These are phyloP conservation scores for Salix viminalis DNA, from an alignment of 345 rosid genomes.

Conservation along the genomic window DNA sequence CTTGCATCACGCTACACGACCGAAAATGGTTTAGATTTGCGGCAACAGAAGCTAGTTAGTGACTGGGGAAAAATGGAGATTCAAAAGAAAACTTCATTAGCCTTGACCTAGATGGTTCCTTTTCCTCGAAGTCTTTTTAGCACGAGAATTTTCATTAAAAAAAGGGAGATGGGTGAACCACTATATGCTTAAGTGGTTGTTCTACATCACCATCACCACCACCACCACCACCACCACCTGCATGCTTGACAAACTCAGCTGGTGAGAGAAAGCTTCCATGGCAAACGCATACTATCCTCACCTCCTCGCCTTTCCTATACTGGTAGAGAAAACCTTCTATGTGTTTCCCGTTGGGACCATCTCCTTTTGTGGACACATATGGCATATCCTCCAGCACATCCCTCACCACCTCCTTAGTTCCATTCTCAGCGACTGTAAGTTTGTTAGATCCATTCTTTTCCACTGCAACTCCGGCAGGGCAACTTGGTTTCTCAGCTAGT, in stretches of 20 bases:
- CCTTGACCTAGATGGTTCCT: conserved; percentile 1
- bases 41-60: neutral
- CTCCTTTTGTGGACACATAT: conserved; percentile 24
- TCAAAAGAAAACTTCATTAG: neutral
- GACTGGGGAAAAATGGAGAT: neutral
- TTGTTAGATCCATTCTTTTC: conserved; percentile 4
- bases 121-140: neutral
- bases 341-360: conserved; percentile 25
- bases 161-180: conserved; percentile 29
- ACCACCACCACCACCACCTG: conserved; percentile 12
- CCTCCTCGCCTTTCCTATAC: conserved; percentile 26
- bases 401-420: conserved; percentile 24
- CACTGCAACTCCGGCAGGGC: neutral
- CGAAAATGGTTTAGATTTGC: neutral
- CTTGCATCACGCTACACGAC: neutral
- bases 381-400: conserved; percentile 28
- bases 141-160: conserved; percentile 16
- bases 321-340: conserved; percentile 29
- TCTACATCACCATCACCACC: conserved; percentile 16
- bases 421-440: neutral
- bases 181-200: conserved; percentile 30
- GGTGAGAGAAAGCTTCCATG: conserved; percentile 31
- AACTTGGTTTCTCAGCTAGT: conserved; percentile 6
- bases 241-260: conserved; percentile 29
- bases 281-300: conserved; percentile 33